Percentiles rank a stretch among this genome's conserved stretches.
Evolutionary conservation across 192 early-diverging fungal genomes (phyloP).

Genomic region (Gigaspora rosea): DNA sequence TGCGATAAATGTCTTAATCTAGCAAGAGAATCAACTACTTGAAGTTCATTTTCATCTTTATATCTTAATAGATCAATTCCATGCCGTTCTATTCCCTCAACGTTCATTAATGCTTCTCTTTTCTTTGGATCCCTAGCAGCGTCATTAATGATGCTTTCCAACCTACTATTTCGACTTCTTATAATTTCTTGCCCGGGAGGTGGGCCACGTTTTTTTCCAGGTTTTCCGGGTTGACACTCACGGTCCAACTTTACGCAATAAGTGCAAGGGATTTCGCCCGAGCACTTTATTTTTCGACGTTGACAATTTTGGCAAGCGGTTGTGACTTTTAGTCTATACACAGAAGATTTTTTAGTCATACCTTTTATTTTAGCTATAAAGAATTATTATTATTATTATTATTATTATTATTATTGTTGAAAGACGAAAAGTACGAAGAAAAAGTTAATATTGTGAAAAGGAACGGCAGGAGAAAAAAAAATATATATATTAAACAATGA

Average conservation of each 20-base stretch:
- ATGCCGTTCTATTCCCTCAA: not conserved
- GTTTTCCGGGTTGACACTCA: slow-evolving; percentile 5
- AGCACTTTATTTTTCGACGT: slow-evolving; percentile 15
- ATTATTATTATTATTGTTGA: not conserved
- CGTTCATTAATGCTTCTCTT: not conserved
- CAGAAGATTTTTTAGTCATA: slow-evolving; percentile 5
- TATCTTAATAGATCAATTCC: no score
- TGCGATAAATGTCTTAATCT: not conserved
- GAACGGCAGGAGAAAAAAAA: not conserved
- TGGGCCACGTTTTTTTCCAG: slow-evolving; percentile 23
- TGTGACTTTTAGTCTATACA: slow-evolving; percentile 17
- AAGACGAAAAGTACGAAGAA: not conserved
- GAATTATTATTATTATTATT: not conserved
- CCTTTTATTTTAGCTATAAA: not conserved
- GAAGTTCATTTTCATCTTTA: no score
- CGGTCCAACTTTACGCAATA: not conserved
- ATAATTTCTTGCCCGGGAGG: slow-evolving; percentile 12
- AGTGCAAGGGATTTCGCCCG: slow-evolving; percentile 4
- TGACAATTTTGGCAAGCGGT: slow-evolving; percentile 30
- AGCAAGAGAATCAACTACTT: not conserved
- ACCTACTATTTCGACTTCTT: not conserved
- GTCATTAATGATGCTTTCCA: slow-evolving; percentile 1
- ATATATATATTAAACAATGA: not conserved
- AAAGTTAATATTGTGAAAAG: no score
- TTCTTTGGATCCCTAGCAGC: not conserved